Base-by-base conservation (phyloP, 2,329 filamentous ascomycete species). In the Grosmannia serpens region DNA sequence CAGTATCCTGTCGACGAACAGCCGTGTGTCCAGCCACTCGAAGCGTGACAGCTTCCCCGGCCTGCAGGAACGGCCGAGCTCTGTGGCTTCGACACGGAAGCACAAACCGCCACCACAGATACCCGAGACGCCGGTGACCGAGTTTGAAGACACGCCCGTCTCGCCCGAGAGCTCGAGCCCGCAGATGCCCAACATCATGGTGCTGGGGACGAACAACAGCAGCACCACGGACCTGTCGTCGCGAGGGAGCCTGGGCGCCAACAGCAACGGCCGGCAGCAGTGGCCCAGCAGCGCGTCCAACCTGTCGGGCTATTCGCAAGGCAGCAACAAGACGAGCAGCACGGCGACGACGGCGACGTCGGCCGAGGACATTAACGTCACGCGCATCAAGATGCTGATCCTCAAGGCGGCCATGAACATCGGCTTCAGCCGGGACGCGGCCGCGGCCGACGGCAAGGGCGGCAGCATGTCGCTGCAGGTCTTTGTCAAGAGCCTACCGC, bases 71-170 rank as follows among this genome's bases (percentile, higher is more conserved):
- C 61, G 61, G 38, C 59, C 61, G 8, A 55, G 57, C 35, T 62
- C 62, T 1, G 62, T 64, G 8, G 41, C 52, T 1, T 62, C 61
- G 11, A 59, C 58, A 15, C 53, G 55, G 1, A 61, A 62, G 69
- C 76, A 64, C 74, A 75, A 58, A 7, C 47, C 33, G n/a, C 64
- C 72, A 22, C 73, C 70, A 3, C 73, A 74, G 2, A 80, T 85
- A 5, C 91, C 91, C 1, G 92, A 97, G 73, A 97, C 91, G 0
- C 91, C 91, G 0, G 92, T 92, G 0, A 97, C 91, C 5, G 91
- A 96, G 64, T 96, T 96, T 65, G 92, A 96, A 70, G 91, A 97
- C 68, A 90, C 87, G 0, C 86, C 89, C 4, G 82, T 90, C 50
- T 95, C 91, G 0, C 87, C 88, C 0, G 89, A 92, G 58, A 88